phyloP scores from a whole-genome alignment of 768 basidiomycete species.

The Boletus pseudopeckii region DNA sequence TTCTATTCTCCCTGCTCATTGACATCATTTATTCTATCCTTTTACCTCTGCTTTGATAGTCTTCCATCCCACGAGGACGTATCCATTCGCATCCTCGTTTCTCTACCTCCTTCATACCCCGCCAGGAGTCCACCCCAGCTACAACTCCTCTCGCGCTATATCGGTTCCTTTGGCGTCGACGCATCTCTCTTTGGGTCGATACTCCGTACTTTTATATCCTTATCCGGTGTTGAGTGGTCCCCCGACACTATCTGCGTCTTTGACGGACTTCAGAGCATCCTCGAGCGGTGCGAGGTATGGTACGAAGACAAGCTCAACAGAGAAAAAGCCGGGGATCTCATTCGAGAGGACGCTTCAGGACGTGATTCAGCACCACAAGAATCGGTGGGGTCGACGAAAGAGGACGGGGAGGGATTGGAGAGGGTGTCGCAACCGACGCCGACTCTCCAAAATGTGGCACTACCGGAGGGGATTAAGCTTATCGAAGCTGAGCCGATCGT shows the following conservation, averaged over 20 bases:
- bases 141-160: slow-evolving; percentile 79
- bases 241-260: slow-evolving; percentile 78
- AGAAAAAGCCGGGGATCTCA: slow-evolving; percentile 52
- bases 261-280: slow-evolving; percentile 76
- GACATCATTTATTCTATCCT: not conserved
- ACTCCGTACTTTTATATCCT: slow-evolving; percentile 77
- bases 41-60: slow-evolving; percentile 28
- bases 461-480: slow-evolving; percentile 66
- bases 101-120: slow-evolving; percentile 62
- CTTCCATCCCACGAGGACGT: slow-evolving; percentile 53
- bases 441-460: slow-evolving; percentile 15
- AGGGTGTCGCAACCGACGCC: not conserved
- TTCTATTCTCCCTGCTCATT: not conserved
- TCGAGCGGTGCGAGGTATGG: slow-evolving; percentile 67
- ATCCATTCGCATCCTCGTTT: slow-evolving; percentile 53
- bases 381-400: not conserved
- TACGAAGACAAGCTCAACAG: slow-evolving; percentile 61
- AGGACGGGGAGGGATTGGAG: slow-evolving; percentile 4
- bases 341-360: slow-evolving; percentile 49
- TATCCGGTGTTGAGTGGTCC: slow-evolving; percentile 72
- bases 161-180: slow-evolving; percentile 77
- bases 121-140: slow-evolving; percentile 68
- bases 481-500: slow-evolving; percentile 73
- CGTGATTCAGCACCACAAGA: slow-evolving; percentile 14
- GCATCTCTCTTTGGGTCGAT: slow-evolving; percentile 71